Evolutionary conservation across 805 yeast species (phyloP).

Genomic region (Schwanniomyces occidentalis): DNA sequence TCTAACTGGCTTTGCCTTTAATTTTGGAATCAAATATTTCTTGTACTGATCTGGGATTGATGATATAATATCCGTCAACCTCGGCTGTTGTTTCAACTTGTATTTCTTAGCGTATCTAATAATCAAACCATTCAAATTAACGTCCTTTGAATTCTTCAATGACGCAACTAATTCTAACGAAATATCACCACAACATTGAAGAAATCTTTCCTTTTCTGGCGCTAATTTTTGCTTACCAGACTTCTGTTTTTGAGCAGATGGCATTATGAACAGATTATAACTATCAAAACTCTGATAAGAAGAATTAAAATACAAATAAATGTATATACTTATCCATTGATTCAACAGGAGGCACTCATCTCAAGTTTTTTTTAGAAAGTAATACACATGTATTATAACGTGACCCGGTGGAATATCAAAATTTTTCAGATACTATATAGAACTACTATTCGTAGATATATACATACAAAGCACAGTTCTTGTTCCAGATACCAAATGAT

Average conservation of each 20-base stretch:
- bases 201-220: slow-evolving; percentile 90
- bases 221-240: slow-evolving; percentile 62
- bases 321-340: no score
- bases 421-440: no score
- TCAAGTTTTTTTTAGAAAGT: no score
- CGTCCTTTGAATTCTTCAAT: slow-evolving; percentile 68
- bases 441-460: no score
- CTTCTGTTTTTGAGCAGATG: slow-evolving; percentile 25
- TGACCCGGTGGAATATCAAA: no score
- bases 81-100: slow-evolving; percentile 87
- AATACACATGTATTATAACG: no score
- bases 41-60: slow-evolving; percentile 96
- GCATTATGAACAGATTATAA: no score
- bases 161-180: slow-evolving; percentile 83
- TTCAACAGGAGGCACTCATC: no score
- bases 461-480: no score
- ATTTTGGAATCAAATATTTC: slow-evolving; percentile 85
- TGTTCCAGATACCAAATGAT: no score
- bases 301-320: no score
- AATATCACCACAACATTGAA: slow-evolving; percentile 91
- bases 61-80: slow-evolving; percentile 90
- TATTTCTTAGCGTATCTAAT: slow-evolving; percentile 85
- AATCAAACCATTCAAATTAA: slow-evolving; percentile 88
- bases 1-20: slow-evolving; percentile 98
- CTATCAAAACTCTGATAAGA: no score